Evolutionary conservation across 1,284 basidiomycete species (phyloP).

Genomic region (Microbotryomycetes sp.): DNA sequence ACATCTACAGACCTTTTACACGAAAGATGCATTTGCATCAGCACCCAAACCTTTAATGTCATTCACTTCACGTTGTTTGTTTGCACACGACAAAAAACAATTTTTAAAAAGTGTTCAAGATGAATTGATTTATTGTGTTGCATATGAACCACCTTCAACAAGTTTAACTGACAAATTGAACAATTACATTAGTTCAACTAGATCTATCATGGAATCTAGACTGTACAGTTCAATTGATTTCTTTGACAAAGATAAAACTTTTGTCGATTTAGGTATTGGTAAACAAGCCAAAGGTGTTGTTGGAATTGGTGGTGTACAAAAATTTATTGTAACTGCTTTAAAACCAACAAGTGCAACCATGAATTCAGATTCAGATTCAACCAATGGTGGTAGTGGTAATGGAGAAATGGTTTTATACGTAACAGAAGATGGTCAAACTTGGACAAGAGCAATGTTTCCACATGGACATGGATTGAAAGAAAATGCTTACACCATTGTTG

Average conservation of each 20-base stretch:
- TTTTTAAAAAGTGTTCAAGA: constrained; percentile 65
- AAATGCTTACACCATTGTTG: constrained; percentile 92
- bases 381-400: constrained; percentile 2
- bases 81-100: constrained; percentile 72
- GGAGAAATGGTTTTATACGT: constrained; percentile 80
- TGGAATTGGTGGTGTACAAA: constrained; percentile 81
- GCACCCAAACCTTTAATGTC: constrained; percentile 55
- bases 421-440: constrained; percentile 67
- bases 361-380: neutral
- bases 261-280: constrained; percentile 73
- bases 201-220: constrained; percentile 52
- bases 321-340: constrained; percentile 81
- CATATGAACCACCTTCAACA: constrained; percentile 57
- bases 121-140: constrained; percentile 78
- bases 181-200: constrained; percentile 8
- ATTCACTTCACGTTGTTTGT: constrained; percentile 70
- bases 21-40: constrained; percentile 67
- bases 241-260: constrained; percentile 56
- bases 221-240: constrained; percentile 78
- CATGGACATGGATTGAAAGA: constrained; percentile 74
- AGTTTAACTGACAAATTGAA: neutral
- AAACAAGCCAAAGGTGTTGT: constrained; percentile 76
- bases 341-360: constrained; percentile 42
- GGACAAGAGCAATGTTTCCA: constrained; percentile 78
- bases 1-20: constrained; percentile 64